These are phyloP conservation scores for Gliomastix tumulicola DNA, from an alignment of 2,329 filamentous ascomycete genomes.

Conservation along the genomic window DNA sequence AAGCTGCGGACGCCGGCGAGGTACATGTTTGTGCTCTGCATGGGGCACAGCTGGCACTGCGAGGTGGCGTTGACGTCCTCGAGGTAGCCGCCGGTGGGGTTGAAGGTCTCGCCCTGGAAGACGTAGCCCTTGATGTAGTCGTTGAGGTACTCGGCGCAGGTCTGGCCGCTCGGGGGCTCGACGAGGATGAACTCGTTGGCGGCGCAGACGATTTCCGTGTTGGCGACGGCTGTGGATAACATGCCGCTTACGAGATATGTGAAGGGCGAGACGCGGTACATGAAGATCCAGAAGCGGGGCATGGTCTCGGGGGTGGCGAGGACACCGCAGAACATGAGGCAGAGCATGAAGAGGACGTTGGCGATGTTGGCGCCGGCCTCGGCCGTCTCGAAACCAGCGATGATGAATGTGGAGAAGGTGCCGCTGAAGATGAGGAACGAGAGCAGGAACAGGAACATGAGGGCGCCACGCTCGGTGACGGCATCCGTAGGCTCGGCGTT, in stretches of 20 bases:
- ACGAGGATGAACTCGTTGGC: conserved; percentile 64
- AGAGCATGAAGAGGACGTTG: conserved; percentile 73
- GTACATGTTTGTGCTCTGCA: conserved; percentile 44
- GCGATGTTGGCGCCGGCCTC: conserved; percentile 72
- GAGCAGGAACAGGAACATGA: conserved; percentile 73
- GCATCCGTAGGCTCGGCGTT: conserved; percentile 55
- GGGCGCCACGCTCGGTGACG: conserved; percentile 60
- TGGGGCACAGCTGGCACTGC: conserved; percentile 48
- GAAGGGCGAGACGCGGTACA: conserved; percentile 77
- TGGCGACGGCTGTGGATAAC: conserved; percentile 62
- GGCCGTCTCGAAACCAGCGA: conserved; percentile 71
- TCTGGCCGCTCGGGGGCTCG: conserved; percentile 47
- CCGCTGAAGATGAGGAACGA: conserved; percentile 73
- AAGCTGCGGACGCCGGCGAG: conserved; percentile 38
- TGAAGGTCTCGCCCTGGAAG: not conserved
- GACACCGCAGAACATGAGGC: conserved; percentile 39
- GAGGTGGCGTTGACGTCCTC: conserved; percentile 35
- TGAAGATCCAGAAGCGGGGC: conserved; percentile 75
- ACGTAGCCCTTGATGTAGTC: conserved; percentile 38
- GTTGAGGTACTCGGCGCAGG: conserved; percentile 52
- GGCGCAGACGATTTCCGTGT: conserved; percentile 59
- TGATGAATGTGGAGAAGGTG: conserved; percentile 73
- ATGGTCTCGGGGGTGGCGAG: conserved; percentile 56
- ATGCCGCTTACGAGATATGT: conserved; percentile 74
- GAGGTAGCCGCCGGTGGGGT: conserved; percentile 40